Evolutionary conservation across 305 asterid genomes (phyloP), one percentile per base, ranked within the genome.

Genomic region (Solanum hybrid): DNA sequence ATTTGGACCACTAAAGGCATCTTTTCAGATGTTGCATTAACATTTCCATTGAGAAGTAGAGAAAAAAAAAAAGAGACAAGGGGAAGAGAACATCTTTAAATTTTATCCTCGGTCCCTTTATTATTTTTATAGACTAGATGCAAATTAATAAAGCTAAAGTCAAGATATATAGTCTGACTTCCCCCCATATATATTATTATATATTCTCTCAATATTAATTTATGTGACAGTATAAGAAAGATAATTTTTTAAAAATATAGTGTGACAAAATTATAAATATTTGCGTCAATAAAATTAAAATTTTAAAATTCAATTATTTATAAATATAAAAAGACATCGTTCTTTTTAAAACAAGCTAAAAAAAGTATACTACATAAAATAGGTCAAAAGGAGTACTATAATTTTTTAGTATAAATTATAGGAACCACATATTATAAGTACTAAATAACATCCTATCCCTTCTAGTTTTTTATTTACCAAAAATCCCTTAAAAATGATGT

Each of bases 1-100:
- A 8, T 89, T 74, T 89, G 97, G 96, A 94, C 97, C 96, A 93
- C 97, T 40, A 76, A 83, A 40, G 92, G 92, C 93, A 93, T 94
- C 96, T 92, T 93, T 93, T 90, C 95, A 90, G 95, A 95, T 93
- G 94, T 93, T 92, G 93, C 93, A 91, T 90, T 91, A 81, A 86
- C 87, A 83, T 88, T 74, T 89, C 77, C 84, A 87, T 18, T 57
- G 74, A 91, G 90, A 85, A 34, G 39, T 37, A 37, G 34, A 34
- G 69, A 51, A 34, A 35, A 35, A 40, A 40, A 40, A 20, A 20
- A 20, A 78, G 14, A 11, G 36, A 16, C 26, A 16, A 46, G n/a
- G 87, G 71, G 71, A 10, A 46, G 87, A 26, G 42, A 42, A 61
- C 88, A 36, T 84, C 88, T 87, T 74, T 40, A 33, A 26, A 61